Percentiles rank a stretch among this genome's conserved stretches.
These are phyloP conservation scores for Blepharisma undulans DNA, from an alignment of 169 alveolate genomes.

Conservation along the genomic window DNA sequence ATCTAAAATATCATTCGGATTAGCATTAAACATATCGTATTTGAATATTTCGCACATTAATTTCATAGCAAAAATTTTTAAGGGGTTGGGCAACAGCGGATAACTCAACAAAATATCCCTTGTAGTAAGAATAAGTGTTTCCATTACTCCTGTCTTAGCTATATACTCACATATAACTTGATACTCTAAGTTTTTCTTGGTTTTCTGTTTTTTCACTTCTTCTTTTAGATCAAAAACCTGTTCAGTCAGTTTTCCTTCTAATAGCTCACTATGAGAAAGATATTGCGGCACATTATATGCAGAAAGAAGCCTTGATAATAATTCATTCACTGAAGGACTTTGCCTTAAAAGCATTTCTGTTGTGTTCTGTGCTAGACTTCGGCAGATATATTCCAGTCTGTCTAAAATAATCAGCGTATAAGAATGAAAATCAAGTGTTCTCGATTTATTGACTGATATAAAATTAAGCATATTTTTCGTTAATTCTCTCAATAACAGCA, in stretches of 20 bases:
- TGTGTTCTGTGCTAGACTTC: neutral
- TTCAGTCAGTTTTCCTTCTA: neutral
- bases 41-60: neutral
- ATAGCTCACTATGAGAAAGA: neutral
- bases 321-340: neutral
- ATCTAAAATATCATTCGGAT: neutral
- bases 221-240: neutral
- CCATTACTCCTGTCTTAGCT: slow-evolving; percentile 12
- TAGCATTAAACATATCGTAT: neutral
- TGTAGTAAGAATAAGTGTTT: neutral
- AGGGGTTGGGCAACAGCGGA: slow-evolving; percentile 31
- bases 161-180: neutral
- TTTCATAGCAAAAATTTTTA: slow-evolving; percentile 1
- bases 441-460: slow-evolving; percentile 2
- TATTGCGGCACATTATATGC: neutral
- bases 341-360: slow-evolving; percentile 2
- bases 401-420: neutral
- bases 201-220: neutral
- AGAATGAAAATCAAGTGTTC: neutral
- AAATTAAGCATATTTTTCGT: neutral
- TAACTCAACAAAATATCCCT: neutral
- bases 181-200: neutral
- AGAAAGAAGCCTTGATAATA: neutral
- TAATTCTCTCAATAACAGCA: neutral
- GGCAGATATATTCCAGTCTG: neutral